A percentile compares a stretch with the other conserved stretches of the same genome.
Conservation (phyloP, 2,329 filamentous ascomycete species). For the Neocucurbitaria cava region DNA sequence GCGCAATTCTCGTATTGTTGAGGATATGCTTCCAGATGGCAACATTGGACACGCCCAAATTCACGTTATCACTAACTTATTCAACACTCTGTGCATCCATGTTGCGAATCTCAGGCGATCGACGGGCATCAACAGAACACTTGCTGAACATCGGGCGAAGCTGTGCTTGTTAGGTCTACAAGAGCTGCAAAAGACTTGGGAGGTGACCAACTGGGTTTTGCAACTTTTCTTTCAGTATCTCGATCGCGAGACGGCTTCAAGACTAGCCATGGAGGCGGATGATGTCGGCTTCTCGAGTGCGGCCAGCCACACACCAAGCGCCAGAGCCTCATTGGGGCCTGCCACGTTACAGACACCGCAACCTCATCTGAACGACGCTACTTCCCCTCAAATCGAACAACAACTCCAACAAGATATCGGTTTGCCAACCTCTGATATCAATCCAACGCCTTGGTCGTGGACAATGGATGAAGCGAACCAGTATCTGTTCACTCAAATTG, state of each 20-base stretch:
- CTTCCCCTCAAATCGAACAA: conserved; percentile 9
- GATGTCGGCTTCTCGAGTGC: conserved; percentile 25
- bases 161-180: conserved; percentile 56
- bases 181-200: conserved; percentile 59
- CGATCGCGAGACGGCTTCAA: conserved; percentile 54
- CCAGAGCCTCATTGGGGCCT: conserved; percentile 11
- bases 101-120: conserved; percentile 53
- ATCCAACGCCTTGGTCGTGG: conserved; percentile 35
- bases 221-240: conserved; percentile 59
- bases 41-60: conserved; percentile 55
- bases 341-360: conserved; percentile 6
- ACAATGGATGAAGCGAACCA: conserved; percentile 38
- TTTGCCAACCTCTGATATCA: conserved; percentile 4
- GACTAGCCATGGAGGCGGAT: conserved; percentile 42
- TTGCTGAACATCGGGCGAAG: conserved; percentile 59
- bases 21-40: conserved; percentile 56
- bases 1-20: conserved; percentile 55
- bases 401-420: not conserved
- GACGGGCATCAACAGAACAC: conserved; percentile 49
- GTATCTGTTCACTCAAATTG: conserved; percentile 41
- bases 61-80: conserved; percentile 58
- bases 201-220: conserved; percentile 58
- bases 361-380: conserved; percentile 8
- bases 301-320: conserved; percentile 7
- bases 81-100: conserved; percentile 58